Percentiles rank a stretch among this genome's conserved stretches.
These are phyloP conservation scores for Phytophthora meadii DNA, from an alignment of 352 stramenopile genomes.

Conservation along the genomic window DNA sequence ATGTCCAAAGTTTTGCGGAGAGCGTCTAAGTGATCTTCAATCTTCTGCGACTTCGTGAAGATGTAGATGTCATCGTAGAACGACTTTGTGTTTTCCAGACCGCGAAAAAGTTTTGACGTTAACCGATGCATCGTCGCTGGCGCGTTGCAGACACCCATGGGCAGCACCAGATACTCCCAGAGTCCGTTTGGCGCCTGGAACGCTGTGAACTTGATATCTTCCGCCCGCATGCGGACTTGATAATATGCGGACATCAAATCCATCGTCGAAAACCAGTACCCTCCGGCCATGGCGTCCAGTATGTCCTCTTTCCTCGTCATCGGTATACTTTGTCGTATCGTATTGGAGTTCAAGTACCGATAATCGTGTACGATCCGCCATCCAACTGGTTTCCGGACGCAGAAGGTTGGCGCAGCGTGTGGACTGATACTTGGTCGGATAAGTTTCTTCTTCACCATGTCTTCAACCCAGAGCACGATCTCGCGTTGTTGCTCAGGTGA, in stretches of 20 bases:
- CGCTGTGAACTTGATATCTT: too few relatives aligned
- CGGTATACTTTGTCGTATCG: conserved; percentile 4
- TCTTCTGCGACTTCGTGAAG: conserved; percentile 5
- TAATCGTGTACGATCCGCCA: conserved; percentile 8
- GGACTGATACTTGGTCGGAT: conserved; percentile 14
- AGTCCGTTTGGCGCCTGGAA: too few relatives aligned
- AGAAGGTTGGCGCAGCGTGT: conserved; percentile 19
- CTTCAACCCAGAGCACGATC: conserved; percentile 2
- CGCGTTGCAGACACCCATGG: not conserved
- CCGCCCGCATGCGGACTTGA: conserved; percentile 27
- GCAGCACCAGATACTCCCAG: too few relatives aligned
- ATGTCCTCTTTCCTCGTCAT: conserved; percentile 1
- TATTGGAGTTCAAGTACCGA: conserved; percentile 5
- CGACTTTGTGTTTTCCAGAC: conserved; percentile 8
- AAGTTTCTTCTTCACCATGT: not conserved
- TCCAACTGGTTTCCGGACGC: conserved; percentile 11
- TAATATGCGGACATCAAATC: conserved; percentile 31
- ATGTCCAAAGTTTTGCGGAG: conserved; percentile 7
- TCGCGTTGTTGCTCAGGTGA: conserved; percentile 20
- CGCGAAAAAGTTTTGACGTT: conserved; percentile 6
- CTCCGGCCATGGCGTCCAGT: not conserved
- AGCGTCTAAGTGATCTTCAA: conserved; percentile 1
- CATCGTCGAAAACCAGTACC: conserved; percentile 14
- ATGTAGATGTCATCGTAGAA: conserved; percentile 17
- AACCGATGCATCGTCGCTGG: conserved; percentile 11